phyloP scores from a whole-genome alignment of 768 basidiomycete genomes.

The Royoungia palumana region DNA sequence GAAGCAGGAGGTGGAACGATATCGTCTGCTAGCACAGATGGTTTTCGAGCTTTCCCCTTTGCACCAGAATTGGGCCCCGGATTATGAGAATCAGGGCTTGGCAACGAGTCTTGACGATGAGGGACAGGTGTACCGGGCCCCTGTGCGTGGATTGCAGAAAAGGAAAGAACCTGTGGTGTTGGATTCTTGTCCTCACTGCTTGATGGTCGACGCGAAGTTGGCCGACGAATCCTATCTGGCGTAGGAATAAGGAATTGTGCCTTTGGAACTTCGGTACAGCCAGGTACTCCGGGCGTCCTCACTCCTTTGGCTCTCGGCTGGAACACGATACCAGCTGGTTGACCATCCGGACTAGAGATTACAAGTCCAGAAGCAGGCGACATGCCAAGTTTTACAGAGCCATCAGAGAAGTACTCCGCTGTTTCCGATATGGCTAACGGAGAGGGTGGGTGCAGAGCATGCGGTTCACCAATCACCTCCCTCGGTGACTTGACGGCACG shows the following conservation, averaged over 20 bases:
- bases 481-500: conserved; percentile 56
- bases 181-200: conserved; percentile 27
- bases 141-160: conserved; percentile 27
- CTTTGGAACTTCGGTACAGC: conserved; percentile 46
- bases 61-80: conserved; percentile 1
- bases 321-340: conserved; percentile 95
- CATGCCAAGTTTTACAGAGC: conserved; percentile 66
- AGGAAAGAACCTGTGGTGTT: conserved; percentile 25
- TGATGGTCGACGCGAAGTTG: conserved; percentile 27
- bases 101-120: conserved; percentile 24
- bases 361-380: conserved; percentile 84
- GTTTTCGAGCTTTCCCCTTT: conserved; percentile 28
- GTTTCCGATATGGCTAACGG: conserved; percentile 67
- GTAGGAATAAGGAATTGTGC: conserved; percentile 33
- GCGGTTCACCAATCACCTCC: conserved; percentile 38
- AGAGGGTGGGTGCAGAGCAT: conserved; percentile 54
- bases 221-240: conserved; percentile 26
- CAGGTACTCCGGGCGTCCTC: conserved; percentile 29
- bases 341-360: conserved; percentile 90
- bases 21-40: conserved; percentile 32
- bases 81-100: conserved; percentile 20
- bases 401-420: conserved; percentile 63
- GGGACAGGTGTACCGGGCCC: conserved; percentile 10
- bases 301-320: conserved; percentile 60
- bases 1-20: conserved; percentile 8